Conservation (phyloP, 2,329 filamentous ascomycete genomes). For the Diaporthe batatas region DNA sequence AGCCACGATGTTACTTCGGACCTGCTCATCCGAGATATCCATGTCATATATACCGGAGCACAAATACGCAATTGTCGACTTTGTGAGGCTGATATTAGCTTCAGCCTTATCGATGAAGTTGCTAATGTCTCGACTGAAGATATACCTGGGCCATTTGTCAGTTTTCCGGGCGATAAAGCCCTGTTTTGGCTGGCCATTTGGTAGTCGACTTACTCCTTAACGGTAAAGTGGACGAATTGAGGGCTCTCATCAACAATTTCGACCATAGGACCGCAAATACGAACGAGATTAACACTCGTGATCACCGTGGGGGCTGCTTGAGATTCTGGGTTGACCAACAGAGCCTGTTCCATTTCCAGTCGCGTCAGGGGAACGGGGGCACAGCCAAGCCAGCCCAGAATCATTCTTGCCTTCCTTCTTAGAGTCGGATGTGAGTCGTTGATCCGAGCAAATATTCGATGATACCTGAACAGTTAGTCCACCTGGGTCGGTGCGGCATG, state of each 20-base stretch:
- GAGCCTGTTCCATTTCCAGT: conserved; percentile 40
- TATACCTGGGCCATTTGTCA: conserved; percentile 29
- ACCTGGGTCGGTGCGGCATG: conserved; percentile 10
- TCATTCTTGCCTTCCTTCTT: conserved; percentile 37
- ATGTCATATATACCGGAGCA: conserved; percentile 38
- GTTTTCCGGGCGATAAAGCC: not conserved
- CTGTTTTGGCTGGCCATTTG: not conserved
- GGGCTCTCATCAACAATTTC: conserved; percentile 48
- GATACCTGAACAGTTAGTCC: conserved; percentile 32
- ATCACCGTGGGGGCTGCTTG: conserved; percentile 18
- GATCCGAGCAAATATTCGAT: conserved; percentile 39
- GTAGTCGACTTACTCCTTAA: conserved; percentile 46
- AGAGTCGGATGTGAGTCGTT: conserved; percentile 31
- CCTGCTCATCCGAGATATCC: conserved; percentile 28
- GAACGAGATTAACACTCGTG: conserved; percentile 42
- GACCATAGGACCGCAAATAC: conserved; percentile 49
- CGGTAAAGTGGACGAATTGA: conserved; percentile 52
- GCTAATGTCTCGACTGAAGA: conserved; percentile 33
- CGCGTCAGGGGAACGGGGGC: conserved; percentile 44
- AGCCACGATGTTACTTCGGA: conserved; percentile 37
- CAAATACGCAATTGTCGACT: conserved; percentile 34
- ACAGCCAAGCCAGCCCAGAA: conserved; percentile 47
- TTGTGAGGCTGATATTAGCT: conserved; percentile 39
- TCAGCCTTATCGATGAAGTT: conserved; percentile 38
- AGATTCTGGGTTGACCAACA: conserved; percentile 22